These are phyloP conservation scores for Paracorniculantispora psalliotae DNA, from an alignment of 2,329 filamentous ascomycete species.

Conservation along the genomic window DNA sequence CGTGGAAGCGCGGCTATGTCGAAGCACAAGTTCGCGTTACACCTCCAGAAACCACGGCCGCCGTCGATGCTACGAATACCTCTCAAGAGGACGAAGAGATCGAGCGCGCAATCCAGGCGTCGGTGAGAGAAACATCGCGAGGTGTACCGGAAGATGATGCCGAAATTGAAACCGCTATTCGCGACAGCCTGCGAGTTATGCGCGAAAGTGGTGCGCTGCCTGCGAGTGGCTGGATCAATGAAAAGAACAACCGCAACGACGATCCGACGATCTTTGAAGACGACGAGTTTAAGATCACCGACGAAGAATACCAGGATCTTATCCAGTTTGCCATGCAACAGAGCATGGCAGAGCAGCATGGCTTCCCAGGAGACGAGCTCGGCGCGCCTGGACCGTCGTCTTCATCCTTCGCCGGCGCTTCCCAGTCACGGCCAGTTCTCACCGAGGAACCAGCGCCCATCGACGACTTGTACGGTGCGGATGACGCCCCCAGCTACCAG, in stretches of 20 bases:
- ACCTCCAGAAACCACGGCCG: neutral
- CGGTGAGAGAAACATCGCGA: constrained; percentile 64
- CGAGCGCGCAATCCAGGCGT: constrained; percentile 65
- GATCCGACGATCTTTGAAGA: constrained; percentile 31
- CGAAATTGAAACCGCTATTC: constrained; percentile 66
- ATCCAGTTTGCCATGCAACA: constrained; percentile 52
- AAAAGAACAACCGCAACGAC: constrained; percentile 21
- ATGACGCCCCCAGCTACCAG: constrained; percentile 16
- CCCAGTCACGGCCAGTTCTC: neutral
- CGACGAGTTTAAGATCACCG: constrained; percentile 43
- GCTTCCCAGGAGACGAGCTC: constrained; percentile 16
- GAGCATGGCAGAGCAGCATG: constrained; percentile 35
- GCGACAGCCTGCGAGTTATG: constrained; percentile 62
- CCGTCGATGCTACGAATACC: neutral
- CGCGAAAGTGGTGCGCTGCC: constrained; percentile 24
- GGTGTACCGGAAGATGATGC: constrained; percentile 67
- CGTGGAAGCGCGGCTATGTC: constrained; percentile 33
- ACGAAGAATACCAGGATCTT: constrained; percentile 53
- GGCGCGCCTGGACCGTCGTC: constrained; percentile 11
- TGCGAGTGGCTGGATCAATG: constrained; percentile 12
- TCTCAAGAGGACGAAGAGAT: constrained; percentile 48
- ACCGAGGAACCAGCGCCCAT: neutral
- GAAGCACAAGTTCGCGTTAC: constrained; percentile 17
- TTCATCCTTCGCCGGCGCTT: neutral
- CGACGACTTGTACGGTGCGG: constrained; percentile 14